Evolutionary conservation across 371 early-diverging fungal species (phyloP), one percentile per base, ranked within the genome.

Genomic region (Dinochytrium kinnereticum): DNA sequence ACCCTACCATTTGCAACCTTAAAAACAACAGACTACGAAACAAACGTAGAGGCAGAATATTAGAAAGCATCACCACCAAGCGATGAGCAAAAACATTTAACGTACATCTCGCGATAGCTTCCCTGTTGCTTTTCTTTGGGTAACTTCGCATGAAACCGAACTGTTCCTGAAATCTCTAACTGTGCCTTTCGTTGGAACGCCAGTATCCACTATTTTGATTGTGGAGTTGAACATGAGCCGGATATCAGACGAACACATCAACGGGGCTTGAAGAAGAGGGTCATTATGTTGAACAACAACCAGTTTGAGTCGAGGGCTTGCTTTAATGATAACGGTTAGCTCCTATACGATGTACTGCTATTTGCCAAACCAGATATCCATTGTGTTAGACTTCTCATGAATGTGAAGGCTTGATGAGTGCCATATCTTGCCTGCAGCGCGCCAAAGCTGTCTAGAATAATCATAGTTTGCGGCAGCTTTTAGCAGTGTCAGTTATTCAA

Each of bases 401-500:
- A 53, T 53, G 24, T 53, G 19, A 44, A 19, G 13, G 44, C 44
- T 19, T 44, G 44, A 19, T 44, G 44, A 44, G 7, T 44, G 44
- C 44, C 44, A 19, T 13, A 44, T 53, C n/a, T 26, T n/a, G 55
- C 55, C 24, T 53, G 55, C 13, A 53, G 26, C 24, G 55, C 10
- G 5, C 55, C 55, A 53, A 53, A 53, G 55, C 55, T 53, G 24
- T 53, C 55, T 5, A 53, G 13, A 53, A 53, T n/a, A 5, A 53
- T 53, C 55, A 53, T n/a, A 26, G 55, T 53, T 53, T 26, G 55
- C 7, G n/a, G 26, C 5, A 7, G 55, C 55, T 24, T 53, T 15
- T 7, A 19, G 19, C 44, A 44, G 44, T 19, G 13, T 44, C 19
- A 19, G 44, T 44, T 19, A n/a, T n/a, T n/a, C n/a, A n/a, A n/a